Evolutionary conservation across 2,329 filamentous ascomycete species (phyloP).

Genomic region (Coleophoma crateriformis): DNA sequence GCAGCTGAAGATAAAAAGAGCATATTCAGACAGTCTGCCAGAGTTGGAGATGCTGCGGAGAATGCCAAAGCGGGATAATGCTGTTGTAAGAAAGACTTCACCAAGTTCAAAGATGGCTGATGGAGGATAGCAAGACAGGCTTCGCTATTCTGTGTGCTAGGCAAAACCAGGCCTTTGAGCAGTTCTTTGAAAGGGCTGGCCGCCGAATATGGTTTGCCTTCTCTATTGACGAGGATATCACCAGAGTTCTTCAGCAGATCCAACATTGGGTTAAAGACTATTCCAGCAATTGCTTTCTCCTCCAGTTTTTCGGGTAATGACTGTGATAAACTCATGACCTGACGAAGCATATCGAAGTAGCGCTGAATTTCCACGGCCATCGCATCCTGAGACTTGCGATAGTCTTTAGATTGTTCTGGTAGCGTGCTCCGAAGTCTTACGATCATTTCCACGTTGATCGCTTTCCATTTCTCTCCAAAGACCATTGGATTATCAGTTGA

Average conservation of each 20-base stretch:
- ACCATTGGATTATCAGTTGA: conserved; percentile 38
- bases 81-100: too few relatives aligned
- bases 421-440: conserved; percentile 66
- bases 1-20: too few relatives aligned
- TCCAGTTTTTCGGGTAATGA: conserved; percentile 6
- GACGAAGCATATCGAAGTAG: conserved; percentile 48
- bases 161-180: neutral
- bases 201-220: conserved; percentile 64
- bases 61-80: too few relatives aligned
- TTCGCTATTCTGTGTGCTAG: too few relatives aligned
- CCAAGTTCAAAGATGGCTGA: too few relatives aligned
- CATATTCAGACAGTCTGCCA: too few relatives aligned
- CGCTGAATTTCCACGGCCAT: conserved; percentile 62
- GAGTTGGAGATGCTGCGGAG: too few relatives aligned
- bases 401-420: conserved; percentile 77
- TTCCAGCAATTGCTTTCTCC: conserved; percentile 2
- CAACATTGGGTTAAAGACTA: conserved; percentile 9
- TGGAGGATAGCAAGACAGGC: too few relatives aligned
- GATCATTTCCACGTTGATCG: conserved; percentile 55
- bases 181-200: conserved; percentile 45
- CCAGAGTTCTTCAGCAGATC: conserved; percentile 32
- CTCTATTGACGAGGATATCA: conserved; percentile 41
- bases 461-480: conserved; percentile 55
- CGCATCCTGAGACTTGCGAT: conserved; percentile 63
- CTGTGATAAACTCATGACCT: conserved; percentile 18